These are phyloP conservation scores for Sarcodon aspratus DNA, from an alignment of 768 basidiomycete genomes.

Conservation along the genomic window DNA sequence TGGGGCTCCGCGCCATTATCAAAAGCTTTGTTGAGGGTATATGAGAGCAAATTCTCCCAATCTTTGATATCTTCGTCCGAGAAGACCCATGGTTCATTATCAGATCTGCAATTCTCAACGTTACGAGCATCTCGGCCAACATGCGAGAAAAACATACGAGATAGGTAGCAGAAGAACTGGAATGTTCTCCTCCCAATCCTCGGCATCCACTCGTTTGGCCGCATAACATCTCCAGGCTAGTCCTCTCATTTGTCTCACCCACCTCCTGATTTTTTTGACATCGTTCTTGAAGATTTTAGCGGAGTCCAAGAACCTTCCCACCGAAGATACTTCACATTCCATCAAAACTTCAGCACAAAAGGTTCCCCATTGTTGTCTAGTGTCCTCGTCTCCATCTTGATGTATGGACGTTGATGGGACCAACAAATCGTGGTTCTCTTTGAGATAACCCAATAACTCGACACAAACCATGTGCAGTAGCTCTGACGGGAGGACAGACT, in stretches of 20 bases:
- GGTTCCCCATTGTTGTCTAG: conserved; percentile 45
- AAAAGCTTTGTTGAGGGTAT: conserved; percentile 40
- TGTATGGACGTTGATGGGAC: conserved; percentile 18
- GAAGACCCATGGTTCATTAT: conserved; percentile 33
- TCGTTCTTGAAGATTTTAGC: background rate
- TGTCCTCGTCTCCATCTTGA: conserved; percentile 28
- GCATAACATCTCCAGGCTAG: conserved; percentile 48
- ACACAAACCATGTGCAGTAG: conserved; percentile 24
- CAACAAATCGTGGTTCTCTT: conserved; percentile 34
- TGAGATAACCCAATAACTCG: conserved; percentile 33
- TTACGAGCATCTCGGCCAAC: background rate
- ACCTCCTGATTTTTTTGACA: background rate
- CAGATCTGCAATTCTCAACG: conserved; percentile 22
- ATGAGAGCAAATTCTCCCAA: conserved; percentile 51
- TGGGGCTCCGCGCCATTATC: conserved; percentile 47
- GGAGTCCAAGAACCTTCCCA: conserved; percentile 31
- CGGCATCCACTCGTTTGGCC: conserved; percentile 38
- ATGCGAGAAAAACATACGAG: background rate
- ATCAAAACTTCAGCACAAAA: conserved; percentile 45
- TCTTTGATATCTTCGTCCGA: conserved; percentile 37
- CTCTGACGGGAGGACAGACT: conserved; percentile 27
- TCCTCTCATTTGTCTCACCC: conserved; percentile 18
- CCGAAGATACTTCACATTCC: conserved; percentile 32
- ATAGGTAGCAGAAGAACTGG: background rate
- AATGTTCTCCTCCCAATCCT: conserved; percentile 40